Conservation (phyloP, 805 yeast genomes). For the Candida rishiriensis region DNA sequence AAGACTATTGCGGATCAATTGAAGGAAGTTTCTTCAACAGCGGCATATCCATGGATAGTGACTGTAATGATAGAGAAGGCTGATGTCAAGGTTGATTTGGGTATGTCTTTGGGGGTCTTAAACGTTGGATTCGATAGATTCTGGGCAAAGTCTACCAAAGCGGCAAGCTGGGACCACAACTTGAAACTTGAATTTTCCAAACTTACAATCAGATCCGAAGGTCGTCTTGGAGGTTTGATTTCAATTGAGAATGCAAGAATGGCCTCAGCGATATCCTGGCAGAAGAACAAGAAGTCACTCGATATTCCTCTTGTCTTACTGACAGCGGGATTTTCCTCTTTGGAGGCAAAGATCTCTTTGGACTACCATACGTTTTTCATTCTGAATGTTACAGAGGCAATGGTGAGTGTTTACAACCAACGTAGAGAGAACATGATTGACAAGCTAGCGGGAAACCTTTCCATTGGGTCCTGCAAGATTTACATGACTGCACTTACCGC, state of each 20-base stretch:
- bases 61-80: conserved; percentile 52
- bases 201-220: conserved; percentile 53
- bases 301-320: conserved; percentile 66
- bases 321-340: conserved; percentile 48
- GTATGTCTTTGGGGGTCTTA: conserved; percentile 74
- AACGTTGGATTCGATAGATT: conserved; percentile 49
- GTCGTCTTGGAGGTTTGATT: conserved; percentile 77
- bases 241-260: conserved; percentile 43
- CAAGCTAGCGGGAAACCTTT: conserved; percentile 48
- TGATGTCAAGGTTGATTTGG: conserved; percentile 64
- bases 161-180: conserved; percentile 66
- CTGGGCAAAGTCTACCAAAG: conserved; percentile 69
- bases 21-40: conserved; percentile 55
- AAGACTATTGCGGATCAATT: conserved; percentile 42
- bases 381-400: conserved; percentile 43
- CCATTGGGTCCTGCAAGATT: conserved; percentile 49
- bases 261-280: conserved; percentile 73
- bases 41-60: conserved; percentile 71
- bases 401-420: conserved; percentile 64
- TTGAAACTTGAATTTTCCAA: conserved; percentile 56
- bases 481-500: conserved; percentile 83
- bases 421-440: conserved; percentile 53
- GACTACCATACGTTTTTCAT: conserved; percentile 85
- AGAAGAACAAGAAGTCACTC: conserved; percentile 35
- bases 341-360: conserved; percentile 62